Conservation (phyloP, 23 red algal genomes). For the Cyanidioschyzon merolae region DNA sequence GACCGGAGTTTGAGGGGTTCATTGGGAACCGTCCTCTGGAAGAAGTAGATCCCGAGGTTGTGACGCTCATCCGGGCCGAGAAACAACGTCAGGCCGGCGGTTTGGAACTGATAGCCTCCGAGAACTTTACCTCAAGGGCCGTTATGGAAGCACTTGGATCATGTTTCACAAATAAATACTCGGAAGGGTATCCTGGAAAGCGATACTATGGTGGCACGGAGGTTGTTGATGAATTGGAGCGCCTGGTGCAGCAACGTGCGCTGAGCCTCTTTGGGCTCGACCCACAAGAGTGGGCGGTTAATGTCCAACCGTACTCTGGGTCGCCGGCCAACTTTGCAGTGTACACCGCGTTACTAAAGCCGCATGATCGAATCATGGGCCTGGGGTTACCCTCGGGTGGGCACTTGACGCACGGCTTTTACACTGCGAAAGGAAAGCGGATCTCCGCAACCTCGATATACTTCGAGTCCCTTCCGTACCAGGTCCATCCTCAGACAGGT, state of each 20-base stretch:
- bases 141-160: conserved; percentile 58
- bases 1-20: not conserved
- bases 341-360: conserved; percentile 70
- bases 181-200: conserved; percentile 42
- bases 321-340: conserved; percentile 96
- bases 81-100: conserved; percentile 20
- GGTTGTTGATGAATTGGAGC: conserved; percentile 65
- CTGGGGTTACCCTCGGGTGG: conserved; percentile 81
- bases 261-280: conserved; percentile 62
- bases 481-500: conserved; percentile 70
- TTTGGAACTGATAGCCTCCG: conserved; percentile 26
- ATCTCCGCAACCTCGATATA: conserved; percentile 92
- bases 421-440: conserved; percentile 61
- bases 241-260: conserved; percentile 49
- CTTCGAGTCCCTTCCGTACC: conserved; percentile 96
- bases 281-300: conserved; percentile 66
- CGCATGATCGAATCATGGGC: conserved; percentile 97
- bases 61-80: conserved; percentile 13
- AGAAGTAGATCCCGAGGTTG: conserved; percentile 40
- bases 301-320: conserved; percentile 89
- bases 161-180: conserved; percentile 76
- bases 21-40: conserved; percentile 49
- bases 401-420: conserved; percentile 93
- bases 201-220: conserved; percentile 94
- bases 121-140: conserved; percentile 36